Evolutionary conservation across 2,329 filamentous ascomycete genomes (phyloP), one percentile per base, ranked within the genome.

Genomic region (Proliferodiscus dingleyae): DNA sequence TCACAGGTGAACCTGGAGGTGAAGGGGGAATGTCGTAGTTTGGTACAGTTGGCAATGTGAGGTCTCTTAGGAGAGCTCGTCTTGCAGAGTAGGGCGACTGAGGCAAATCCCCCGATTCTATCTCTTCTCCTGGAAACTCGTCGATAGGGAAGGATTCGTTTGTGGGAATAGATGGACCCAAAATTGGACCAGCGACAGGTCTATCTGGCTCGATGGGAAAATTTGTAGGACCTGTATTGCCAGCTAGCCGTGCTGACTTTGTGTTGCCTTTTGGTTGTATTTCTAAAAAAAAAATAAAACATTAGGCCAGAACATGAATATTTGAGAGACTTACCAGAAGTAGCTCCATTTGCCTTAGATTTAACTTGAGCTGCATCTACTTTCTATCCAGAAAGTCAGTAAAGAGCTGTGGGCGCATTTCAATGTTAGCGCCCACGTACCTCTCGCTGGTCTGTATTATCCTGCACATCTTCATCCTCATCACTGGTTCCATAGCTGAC

Each of bases 11-110:
- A 19, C 78, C 78, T 1, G 83, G 81, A 1, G 87, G 87, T 3
- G 86, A 89, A 8, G 78, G 73, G 0, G 87, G 87, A 50, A 93
- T 89, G 55, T 81, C 72, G 58, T 89, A 79, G 66, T 88, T 83
- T 1, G 87, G 81, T 3, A 82, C 66, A 2, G 80, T 72, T 2
- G 87, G 87, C 34, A 91, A 74, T 19, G 87, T 93, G 33, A 91
- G 76, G 57, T 84, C 77, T 55, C 83, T 83, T 13, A 89, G 69
- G 18, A 81, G 67, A 22, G 79, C 72, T 53, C 85, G 81, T 49
- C 73, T 77, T 37, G 77, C 69, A 1, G 82, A 78, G 66, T 89
- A 88, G 1, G 85, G 85, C 1, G 85, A 90, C 44, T 57, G 55
- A 21, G 58, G 58, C 26, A 47, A 47, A 24, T 32, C 28, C 23